Conservation (phyloP, 495 filamentous ascomycete species). For the Ramalina intermedia region DNA sequence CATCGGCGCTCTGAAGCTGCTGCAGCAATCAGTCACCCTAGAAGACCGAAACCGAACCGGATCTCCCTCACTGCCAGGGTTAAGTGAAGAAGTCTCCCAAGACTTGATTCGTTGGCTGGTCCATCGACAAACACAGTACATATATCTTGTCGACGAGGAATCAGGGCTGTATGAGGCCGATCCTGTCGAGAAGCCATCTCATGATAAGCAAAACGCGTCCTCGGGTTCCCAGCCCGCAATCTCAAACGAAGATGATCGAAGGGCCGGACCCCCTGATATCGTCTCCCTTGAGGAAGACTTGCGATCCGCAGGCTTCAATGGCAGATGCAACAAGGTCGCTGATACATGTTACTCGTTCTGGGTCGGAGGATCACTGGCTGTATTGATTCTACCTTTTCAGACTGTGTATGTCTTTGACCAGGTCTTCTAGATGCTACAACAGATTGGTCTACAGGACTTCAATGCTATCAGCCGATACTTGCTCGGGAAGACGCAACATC, state of each 20-base stretch:
- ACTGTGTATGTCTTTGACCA: constrained; percentile 4
- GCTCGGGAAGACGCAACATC: constrained; percentile 77
- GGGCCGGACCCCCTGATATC: neutral
- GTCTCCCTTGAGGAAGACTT: constrained; percentile 23
- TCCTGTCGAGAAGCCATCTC: neutral
- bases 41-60: constrained; percentile 1
- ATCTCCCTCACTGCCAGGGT: neutral
- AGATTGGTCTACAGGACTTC: constrained; percentile 43
- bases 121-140: constrained; percentile 49
- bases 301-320: constrained; percentile 62
- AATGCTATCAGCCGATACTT: constrained; percentile 58
- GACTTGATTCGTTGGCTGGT: constrained; percentile 49
- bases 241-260: no score
- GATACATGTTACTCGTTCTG: constrained; percentile 96
- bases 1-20: constrained; percentile 55
- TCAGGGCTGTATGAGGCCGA: constrained; percentile 21
- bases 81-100: constrained; percentile 20
- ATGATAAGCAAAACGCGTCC: no score
- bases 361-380: constrained; percentile 56
- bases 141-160: constrained; percentile 28
- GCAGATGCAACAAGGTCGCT: constrained; percentile 70
- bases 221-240: no score
- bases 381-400: constrained; percentile 20
- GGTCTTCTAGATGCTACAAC: constrained; percentile 45
- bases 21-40: constrained; percentile 38